These are phyloP conservation scores for Chytriomyces hyalinus DNA, from an alignment of 192 early-diverging fungal species.

Conservation along the genomic window DNA sequence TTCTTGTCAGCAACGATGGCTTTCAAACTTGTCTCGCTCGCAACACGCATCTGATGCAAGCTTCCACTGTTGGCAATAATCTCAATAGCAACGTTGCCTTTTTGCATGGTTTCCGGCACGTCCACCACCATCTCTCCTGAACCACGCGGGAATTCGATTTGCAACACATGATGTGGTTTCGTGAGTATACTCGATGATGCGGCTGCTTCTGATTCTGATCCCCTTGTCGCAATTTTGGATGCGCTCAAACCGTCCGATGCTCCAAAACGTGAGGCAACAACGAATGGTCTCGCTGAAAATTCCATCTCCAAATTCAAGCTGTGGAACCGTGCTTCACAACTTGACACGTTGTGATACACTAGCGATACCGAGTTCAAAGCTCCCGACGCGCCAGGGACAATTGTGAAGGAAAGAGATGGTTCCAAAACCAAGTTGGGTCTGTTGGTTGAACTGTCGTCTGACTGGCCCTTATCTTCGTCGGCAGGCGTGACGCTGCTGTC, in stretches of 20 bases:
- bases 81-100: conserved; percentile 29
- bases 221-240: too few species aligned
- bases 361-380: neutral
- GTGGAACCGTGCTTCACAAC: conserved; percentile 15
- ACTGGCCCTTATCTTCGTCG: too few species aligned
- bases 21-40: conserved; percentile 19
- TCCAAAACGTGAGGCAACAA: conserved; percentile 18
- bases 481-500: neutral
- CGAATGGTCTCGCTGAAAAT: conserved; percentile 25
- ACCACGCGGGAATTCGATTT: conserved; percentile 20
- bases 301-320: conserved; percentile 31
- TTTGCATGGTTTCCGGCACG: neutral
- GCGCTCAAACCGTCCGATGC: neutral
- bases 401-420: conserved; percentile 24
- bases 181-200: conserved; percentile 2
- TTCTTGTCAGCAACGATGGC: conserved; percentile 9
- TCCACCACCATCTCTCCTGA: conserved; percentile 20
- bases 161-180: conserved; percentile 15
- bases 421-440: neutral
- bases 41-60: conserved; percentile 21
- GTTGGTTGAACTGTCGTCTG: neutral
- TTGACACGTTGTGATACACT: neutral
- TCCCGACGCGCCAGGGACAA: neutral
- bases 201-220: neutral
- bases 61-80: conserved; percentile 19